Evolutionary conservation across 345 rosid genomes (phyloP), one percentile per base, ranked within the genome.

Genomic region (Microcos paniculata): DNA sequence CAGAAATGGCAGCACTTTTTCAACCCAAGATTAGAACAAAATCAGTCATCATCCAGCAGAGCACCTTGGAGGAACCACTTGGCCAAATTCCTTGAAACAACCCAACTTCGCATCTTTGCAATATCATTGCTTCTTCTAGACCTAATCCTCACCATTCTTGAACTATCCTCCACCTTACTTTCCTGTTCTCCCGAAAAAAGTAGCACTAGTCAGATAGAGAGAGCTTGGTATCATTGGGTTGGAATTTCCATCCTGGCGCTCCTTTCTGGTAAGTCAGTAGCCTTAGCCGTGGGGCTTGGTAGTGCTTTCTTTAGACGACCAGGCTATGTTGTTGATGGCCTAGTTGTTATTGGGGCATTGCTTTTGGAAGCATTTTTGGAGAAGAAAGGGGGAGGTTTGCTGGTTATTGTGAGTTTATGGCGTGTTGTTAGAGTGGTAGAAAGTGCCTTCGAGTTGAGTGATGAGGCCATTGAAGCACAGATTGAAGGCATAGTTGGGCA

Each of bases 331-430:
- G 71, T 93, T 5, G 97, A 93, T 62, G 92, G 88, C 10, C 55
- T 58, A 19, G 87, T 88, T 28, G 83, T 84, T 1, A 21, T 82
- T 11, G 85, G 86, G 61, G 97, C 93, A 8, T 45, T 90, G 66
- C 19, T 90, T 76, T 74, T 89, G 74, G 97, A 91, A 72, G 82
- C 82, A 0, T 68, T 77, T 45, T 30, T 90, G 78, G 91, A 85
- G 71, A 75, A 14, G 71, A 86, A 77, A 49, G 97, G 92, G 49
- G 89, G 91, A 10, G 95, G 94, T 13, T 82, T 91, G 85, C 75
- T 93, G 23, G 89, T 87, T 2, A 76, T 89, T 68, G 92, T 86
- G 56, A 88, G 97, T 52, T 79, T 91, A 82, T 93, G 97, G 98
- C 72, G 94, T 24, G 84, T 93, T 49, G 64, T 89, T 66, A 85